Conservation (phyloP, 495 filamentous ascomycete species). For the Hyaloscypha variabilis region DNA sequence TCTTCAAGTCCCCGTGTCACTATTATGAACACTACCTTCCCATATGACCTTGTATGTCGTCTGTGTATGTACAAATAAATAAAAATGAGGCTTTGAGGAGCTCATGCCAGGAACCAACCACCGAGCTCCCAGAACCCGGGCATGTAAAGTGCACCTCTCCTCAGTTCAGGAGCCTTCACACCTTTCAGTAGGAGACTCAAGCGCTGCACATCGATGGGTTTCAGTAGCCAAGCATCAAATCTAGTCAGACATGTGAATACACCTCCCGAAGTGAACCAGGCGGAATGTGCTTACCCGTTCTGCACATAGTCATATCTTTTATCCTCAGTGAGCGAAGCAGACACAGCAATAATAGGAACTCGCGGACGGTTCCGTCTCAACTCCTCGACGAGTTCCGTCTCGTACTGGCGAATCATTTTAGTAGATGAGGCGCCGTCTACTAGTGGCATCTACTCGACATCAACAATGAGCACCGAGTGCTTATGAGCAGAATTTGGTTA, state of each 20-base stretch:
- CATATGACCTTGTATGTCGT: neutral
- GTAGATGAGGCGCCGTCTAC: conserved; percentile 82
- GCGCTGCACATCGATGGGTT: conserved; percentile 73
- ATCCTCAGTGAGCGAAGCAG: conserved; percentile 77
- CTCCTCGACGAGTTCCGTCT: conserved; percentile 38
- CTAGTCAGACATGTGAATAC: neutral
- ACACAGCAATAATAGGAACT: conserved; percentile 87
- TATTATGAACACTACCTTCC: too few species aligned
- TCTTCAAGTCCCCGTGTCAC: too few species aligned
- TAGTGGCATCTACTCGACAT: conserved; percentile 71
- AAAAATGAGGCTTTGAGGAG: neutral
- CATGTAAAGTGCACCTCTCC: conserved; percentile 54
- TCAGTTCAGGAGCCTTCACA: conserved; percentile 48
- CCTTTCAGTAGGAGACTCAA: conserved; percentile 61
- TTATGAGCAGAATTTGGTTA: conserved; percentile 19
- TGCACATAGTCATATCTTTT: conserved; percentile 70
- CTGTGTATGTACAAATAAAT: neutral
- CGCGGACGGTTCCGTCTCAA: conserved; percentile 39
- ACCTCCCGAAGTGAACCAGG: conserved; percentile 55
- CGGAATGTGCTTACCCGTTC: conserved; percentile 54
- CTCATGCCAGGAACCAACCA: conserved; percentile 60
- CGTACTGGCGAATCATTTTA: conserved; percentile 76
- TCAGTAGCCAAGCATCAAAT: conserved; percentile 69
- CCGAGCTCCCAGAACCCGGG: conserved; percentile 72
- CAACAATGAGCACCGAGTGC: neutral